Percentiles rank a stretch among this genome's conserved stretches.
Evolutionary conservation across 2,329 filamentous ascomycete genomes (phyloP).

Genomic region (Zasmidium cellare): DNA sequence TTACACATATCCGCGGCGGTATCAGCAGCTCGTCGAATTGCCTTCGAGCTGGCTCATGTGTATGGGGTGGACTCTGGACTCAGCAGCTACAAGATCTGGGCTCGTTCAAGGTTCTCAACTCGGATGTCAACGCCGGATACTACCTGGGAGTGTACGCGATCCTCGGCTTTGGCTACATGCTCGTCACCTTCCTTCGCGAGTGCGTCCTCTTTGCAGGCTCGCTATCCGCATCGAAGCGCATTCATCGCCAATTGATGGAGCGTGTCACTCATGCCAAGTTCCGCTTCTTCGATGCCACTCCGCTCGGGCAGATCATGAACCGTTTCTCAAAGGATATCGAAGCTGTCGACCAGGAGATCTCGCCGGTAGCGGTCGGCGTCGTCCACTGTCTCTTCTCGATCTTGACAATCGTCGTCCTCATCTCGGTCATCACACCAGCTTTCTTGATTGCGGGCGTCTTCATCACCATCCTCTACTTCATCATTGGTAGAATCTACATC

Average conservation of each 20-base stretch:
- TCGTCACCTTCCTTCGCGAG: constrained; percentile 81
- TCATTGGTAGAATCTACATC: constrained; percentile 85
- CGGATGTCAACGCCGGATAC: constrained; percentile 71
- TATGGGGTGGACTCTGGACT: constrained; percentile 42
- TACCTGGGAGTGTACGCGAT: constrained; percentile 81
- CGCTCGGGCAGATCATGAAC: constrained; percentile 95
- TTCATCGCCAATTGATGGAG: constrained; percentile 77
- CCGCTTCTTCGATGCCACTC: constrained; percentile 96
- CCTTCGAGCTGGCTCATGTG: constrained; percentile 52
- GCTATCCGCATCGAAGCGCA: constrained; percentile 77
- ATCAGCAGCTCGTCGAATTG: constrained; percentile 48
- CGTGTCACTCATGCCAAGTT: constrained; percentile 87
- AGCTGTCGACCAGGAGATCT: constrained; percentile 91
- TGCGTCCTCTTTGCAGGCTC: constrained; percentile 91
- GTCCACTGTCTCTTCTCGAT: constrained; percentile 68
- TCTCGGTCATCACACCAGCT: constrained; percentile 82
- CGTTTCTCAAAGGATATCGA: constrained; percentile 98
- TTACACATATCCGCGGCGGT: constrained; percentile 45
- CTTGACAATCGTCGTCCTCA: constrained; percentile 81
- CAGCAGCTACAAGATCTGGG: constrained; percentile 18
- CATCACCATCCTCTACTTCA: constrained; percentile 79
- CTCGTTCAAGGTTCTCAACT: constrained; percentile 21
- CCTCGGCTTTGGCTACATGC: constrained; percentile 74
- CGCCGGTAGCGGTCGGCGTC: constrained; percentile 80
- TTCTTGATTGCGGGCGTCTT: constrained; percentile 86